These are phyloP conservation scores for Verticillium albo-atrum DNA, from an alignment of 2,329 filamentous ascomycete genomes.

Conservation along the genomic window DNA sequence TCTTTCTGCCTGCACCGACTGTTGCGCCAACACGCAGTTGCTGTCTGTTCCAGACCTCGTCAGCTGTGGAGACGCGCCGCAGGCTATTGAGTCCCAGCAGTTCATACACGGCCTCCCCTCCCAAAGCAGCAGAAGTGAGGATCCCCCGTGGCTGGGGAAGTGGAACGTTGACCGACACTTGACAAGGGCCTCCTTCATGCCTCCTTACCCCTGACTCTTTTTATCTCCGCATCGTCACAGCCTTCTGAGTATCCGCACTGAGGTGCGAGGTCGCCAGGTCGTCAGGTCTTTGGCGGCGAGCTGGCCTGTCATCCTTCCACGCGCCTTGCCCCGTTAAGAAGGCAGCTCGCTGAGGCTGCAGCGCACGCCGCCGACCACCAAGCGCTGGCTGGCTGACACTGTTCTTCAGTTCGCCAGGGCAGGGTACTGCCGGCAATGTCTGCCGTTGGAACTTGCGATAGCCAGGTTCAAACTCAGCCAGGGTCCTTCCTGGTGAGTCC, in stretches of 20 bases:
- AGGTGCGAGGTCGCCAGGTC: no score
- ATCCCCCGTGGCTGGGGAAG: background rate
- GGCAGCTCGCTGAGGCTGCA: background rate
- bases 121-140: background rate
- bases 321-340: background rate
- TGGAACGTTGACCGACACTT: background rate
- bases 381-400: background rate
- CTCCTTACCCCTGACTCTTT: background rate
- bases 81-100: background rate
- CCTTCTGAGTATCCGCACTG: no score
- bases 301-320: no score
- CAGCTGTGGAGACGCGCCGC: background rate
- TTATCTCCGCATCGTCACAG: background rate
- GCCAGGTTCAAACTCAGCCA: background rate
- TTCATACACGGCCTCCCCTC: background rate
- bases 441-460: background rate
- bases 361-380: background rate
- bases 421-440: background rate
- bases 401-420: background rate
- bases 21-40: background rate
- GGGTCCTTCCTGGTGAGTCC: background rate
- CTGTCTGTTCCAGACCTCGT: background rate
- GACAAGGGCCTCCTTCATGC: background rate
- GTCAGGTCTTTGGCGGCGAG: no score
- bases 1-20: background rate